phyloP scores from a whole-genome alignment of 768 basidiomycete genomes.

The Psilocybe sp. region DNA sequence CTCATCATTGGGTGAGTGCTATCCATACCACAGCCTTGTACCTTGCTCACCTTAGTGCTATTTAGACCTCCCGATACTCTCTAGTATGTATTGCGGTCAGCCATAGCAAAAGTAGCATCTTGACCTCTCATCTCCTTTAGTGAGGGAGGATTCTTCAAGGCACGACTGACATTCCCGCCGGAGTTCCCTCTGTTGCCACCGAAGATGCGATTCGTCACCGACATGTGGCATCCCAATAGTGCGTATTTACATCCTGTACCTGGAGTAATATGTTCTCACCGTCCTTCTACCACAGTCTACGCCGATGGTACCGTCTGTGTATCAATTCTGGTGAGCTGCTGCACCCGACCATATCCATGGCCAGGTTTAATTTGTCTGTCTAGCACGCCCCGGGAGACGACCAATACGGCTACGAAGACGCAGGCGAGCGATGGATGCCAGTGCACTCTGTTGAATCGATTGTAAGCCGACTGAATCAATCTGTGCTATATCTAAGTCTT shows the following conservation, averaged over 20 bases:
- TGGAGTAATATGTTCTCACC: neutral
- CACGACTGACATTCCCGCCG: conserved; percentile 81
- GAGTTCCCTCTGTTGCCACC: conserved; percentile 92
- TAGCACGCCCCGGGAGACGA: conserved; percentile 96
- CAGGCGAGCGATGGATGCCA: conserved; percentile 96
- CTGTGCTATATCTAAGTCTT: conserved; percentile 5
- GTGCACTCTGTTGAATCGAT: conserved; percentile 97
- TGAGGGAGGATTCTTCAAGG: conserved; percentile 96
- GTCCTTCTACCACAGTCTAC: conserved; percentile 62
- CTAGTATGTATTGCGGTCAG: conserved; percentile 56
- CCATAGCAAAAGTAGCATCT: neutral
- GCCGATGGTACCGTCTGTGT: conserved; percentile 91
- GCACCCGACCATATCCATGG: neutral
- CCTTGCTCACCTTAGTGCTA: conserved; percentile 1
- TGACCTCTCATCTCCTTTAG: conserved; percentile 37
- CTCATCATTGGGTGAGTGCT: conserved; percentile 82
- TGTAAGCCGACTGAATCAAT: conserved; percentile 43
- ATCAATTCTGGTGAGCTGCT: conserved; percentile 75
- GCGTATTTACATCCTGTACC: conserved; percentile 22
- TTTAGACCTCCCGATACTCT: conserved; percentile 86
- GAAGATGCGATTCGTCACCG: conserved; percentile 94
- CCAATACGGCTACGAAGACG: conserved; percentile 95
- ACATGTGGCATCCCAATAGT: conserved; percentile 99
- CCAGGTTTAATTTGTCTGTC: conserved; percentile 3
- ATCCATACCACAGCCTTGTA: neutral